Evolutionary conservation across 2,329 filamentous ascomycete genomes (phyloP), one percentile per base, ranked within the genome.

Genomic region (Colletotrichum horii): DNA sequence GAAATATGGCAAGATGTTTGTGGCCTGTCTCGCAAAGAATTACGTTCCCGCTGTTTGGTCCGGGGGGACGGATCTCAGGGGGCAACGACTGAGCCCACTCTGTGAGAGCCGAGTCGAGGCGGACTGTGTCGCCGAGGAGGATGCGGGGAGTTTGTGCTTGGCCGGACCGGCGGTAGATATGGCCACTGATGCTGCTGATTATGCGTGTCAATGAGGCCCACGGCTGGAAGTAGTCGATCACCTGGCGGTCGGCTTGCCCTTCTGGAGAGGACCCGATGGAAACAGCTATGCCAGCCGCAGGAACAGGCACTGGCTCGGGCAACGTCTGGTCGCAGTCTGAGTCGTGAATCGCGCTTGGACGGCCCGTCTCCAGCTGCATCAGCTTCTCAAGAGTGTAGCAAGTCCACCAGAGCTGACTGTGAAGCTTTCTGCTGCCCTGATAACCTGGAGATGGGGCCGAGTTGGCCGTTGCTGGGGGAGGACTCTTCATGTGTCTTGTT

Each of bases 341-440:
- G n/a, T 78, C 69, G 16, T 73, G 65, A 6, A 81, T 77, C 5
- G 73, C 75, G 1, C 78, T 79, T 1, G 80, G 80, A 4, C 80
- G 75, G 1, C 80, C 80, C 0, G 75, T 78, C n/a, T 81, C 80
- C 5, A 81, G 74, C 70, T 80, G 75, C 75, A 80, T 78, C 4
- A 81, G 74, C 72, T 78, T 80, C 58, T 90, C 88, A 1, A 90
- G 82, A 16, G 90, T 87, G 70, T 89, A 90, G 74, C 88, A 90
- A 0, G 88, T 86, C 88, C 88, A 90, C 76, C 90, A 90, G 64
- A 89, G 88, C 1, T 88, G 81, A 15, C 85, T 81, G 2, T 89
- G 84, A 4, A 88, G 86, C 77, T 89, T 88, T 34, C 85, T 81
- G 3, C 87, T 85, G 19, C 65, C 61, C 14, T 64, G 61, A 55